These are phyloP conservation scores for Candida incommunis DNA, from an alignment of 805 yeast genomes.

Conservation along the genomic window DNA sequence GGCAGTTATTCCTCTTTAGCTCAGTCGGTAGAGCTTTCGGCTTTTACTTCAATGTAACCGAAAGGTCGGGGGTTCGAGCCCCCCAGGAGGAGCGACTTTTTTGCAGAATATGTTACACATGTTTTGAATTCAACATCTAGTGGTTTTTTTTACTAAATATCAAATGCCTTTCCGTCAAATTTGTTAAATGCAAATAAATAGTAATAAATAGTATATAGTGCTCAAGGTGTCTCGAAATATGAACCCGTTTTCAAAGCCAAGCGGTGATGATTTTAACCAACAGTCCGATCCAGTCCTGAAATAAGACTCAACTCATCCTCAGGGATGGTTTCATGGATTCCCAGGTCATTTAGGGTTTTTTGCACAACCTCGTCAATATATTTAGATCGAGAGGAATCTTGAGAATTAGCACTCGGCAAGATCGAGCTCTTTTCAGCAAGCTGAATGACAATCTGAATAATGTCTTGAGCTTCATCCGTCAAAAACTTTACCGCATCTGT, in stretches of 20 bases:
- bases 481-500: neutral
- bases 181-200: too few species aligned
- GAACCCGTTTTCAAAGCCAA: too few species aligned
- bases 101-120: too few species aligned
- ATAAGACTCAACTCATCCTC: neutral
- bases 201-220: too few species aligned
- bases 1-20: constrained; percentile 1
- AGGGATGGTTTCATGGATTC: neutral
- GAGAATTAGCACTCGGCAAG: neutral
- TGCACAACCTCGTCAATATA: neutral
- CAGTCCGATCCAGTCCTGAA: too few species aligned
- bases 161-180: too few species aligned
- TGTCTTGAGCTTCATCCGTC: neutral
- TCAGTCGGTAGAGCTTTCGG: constrained; percentile 2
- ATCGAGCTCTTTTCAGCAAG: neutral
- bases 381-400: neutral
- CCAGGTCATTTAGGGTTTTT: neutral
- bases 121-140: too few species aligned
- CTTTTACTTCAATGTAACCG: neutral
- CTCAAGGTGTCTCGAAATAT: too few species aligned
- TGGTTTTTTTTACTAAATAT: too few species aligned
- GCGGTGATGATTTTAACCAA: too few species aligned
- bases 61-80: constrained; percentile 2
- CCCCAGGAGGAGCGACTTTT: neutral
- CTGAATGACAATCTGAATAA: neutral